These are phyloP conservation scores for Ceratobasidium sp. DNA, from an alignment of 1,284 basidiomycete species.

Conservation along the genomic window DNA sequence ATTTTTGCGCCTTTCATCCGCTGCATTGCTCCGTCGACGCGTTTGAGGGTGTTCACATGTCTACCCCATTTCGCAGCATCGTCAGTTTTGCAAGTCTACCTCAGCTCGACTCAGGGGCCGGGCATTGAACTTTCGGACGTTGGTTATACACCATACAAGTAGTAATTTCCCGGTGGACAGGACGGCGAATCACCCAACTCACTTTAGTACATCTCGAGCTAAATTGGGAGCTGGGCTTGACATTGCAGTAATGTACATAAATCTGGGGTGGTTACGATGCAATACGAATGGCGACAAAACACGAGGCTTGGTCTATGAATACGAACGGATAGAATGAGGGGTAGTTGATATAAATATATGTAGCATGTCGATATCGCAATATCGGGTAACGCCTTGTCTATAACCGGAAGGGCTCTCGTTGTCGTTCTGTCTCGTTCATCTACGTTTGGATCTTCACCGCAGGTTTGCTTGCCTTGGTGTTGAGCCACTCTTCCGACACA, in stretches of 20 bases:
- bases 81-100: conserved; percentile 73
- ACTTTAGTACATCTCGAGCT: background rate
- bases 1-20: conserved; percentile 10
- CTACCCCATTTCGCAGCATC: conserved; percentile 58
- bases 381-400: no score
- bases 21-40: background rate
- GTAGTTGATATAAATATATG: background rate
- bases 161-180: background rate
- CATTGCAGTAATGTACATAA: background rate
- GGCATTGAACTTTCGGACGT: conserved; percentile 75
- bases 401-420: background rate
- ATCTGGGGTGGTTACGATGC: background rate
- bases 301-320: background rate
- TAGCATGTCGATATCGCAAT: background rate
- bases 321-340: no score
- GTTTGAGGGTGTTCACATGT: conserved; percentile 21
- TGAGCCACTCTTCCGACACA: background rate
- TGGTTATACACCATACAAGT: conserved; percentile 32
- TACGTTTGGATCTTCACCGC: conserved; percentile 13
- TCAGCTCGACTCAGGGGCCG: conserved; percentile 87
- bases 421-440: background rate
- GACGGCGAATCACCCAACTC: background rate
- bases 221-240: background rate
- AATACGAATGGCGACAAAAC: background rate
- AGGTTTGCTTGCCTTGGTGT: conserved; percentile 15